Evolutionary conservation across 768 basidiomycete species (phyloP), one percentile per base, ranked within the genome.

Genomic region (Lactifluus piperatus): DNA sequence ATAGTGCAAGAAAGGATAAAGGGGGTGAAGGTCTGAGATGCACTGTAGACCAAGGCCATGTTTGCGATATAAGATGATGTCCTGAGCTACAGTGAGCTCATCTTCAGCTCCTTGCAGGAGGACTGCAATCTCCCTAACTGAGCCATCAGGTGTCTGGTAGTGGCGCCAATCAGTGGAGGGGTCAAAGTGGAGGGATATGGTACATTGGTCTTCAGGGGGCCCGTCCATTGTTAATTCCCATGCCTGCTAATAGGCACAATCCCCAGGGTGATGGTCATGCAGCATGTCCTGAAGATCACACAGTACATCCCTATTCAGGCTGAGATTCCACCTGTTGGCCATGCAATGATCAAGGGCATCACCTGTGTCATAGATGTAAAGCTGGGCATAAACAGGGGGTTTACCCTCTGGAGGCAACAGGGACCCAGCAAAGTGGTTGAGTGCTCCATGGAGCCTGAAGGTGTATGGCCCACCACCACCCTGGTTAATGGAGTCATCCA

Each of bases 171-270:
- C n/a, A n/a, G n/a, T n/a, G n/a, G n/a, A n/a, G n/a, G n/a, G n/a
- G n/a, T n/a, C 16, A 45, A 54, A 54, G 2, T 34, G 44, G 11
- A 54, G 53, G 13, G 53, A 1, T 65, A 79, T 75, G 0, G 26
- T 18, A 5, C 62, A 36, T 2, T 48, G 34, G 26, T 56, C 24
- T 1, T 48, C 26, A n/a, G 0, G 5, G 24, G 32, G 32, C 22
- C 36, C 18, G 9, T 46, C 16, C 7, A 6, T 18, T 16, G 47
- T 47, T 10, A 56, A 3, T 8, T 37, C n/a, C 27, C 26, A 16
- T n/a, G 54, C 54, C 47, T 56, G 54, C 5, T 16, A n/a, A n/a
- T 39, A 56, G 1, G 14, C 9, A 1, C 29, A 26, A 9, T 39
- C 37, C 14, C 1, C 24, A n/a, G 47, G 46, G 22, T 48, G 34